Conservation (phyloP, 139 green algal genomes). For the Pleodorina starrii region DNA sequence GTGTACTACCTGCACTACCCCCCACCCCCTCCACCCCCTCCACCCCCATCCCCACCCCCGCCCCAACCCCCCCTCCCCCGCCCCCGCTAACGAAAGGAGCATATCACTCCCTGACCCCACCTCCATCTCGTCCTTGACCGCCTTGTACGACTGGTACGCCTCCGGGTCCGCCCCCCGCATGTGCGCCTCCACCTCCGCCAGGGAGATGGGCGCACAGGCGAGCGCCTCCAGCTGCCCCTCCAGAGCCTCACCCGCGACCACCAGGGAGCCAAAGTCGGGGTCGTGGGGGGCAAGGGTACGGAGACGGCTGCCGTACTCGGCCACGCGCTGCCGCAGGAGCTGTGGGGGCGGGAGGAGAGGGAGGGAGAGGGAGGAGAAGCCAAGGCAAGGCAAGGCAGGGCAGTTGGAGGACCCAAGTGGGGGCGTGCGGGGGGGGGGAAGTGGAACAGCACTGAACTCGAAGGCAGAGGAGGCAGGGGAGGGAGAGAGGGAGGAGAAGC, state of each 20-base stretch:
- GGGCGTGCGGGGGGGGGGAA: not conserved
- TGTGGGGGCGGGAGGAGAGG: not conserved
- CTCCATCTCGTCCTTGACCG: slow-evolving; percentile 37
- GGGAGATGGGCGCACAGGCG: slow-evolving; percentile 29
- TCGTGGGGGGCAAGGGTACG: slow-evolving; percentile 11
- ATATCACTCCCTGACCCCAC: no score
- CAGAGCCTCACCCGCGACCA: slow-evolving; percentile 22
- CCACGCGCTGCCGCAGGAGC: slow-evolving; percentile 22
- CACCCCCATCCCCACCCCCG: no score
- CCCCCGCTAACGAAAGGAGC: no score
- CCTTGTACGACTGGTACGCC: slow-evolving; percentile 13
- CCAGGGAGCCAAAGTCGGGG: slow-evolving; percentile 21
- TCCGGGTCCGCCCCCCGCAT: not conserved
- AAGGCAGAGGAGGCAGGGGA: not conserved
- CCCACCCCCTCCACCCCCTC: no score
- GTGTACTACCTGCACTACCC: no score
- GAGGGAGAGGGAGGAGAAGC: not conserved
- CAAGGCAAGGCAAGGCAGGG: not conserved
- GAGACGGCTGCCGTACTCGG: slow-evolving; percentile 33
- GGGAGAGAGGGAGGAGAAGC: not conserved
- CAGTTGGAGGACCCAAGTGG: not conserved
- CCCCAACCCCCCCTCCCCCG: no score
- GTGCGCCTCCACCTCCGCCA: slow-evolving; percentile 42
- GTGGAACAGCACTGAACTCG: not conserved
- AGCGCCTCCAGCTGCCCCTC: slow-evolving; percentile 52